Conservation (phyloP, 78 protist species). For the Dictyostelium firmibasis region DNA sequence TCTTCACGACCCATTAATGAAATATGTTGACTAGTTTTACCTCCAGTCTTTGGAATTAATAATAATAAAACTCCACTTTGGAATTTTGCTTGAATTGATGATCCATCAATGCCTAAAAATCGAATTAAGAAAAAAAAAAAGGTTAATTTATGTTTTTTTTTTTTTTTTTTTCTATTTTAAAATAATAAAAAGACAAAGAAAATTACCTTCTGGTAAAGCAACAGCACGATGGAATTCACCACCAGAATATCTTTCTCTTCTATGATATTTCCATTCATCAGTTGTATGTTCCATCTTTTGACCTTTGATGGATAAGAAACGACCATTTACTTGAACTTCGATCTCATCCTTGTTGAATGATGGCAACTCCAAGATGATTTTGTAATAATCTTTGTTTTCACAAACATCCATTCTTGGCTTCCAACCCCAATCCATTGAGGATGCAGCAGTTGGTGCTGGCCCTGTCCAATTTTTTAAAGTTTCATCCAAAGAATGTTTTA, state of each 20-base stretch:
- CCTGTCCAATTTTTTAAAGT: constrained; percentile 42
- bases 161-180: not conserved
- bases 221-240: constrained; percentile 79
- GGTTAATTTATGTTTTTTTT: not conserved
- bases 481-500: constrained; percentile 42
- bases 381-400: constrained; percentile 22
- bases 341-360: constrained; percentile 49
- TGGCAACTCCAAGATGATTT: constrained; percentile 57
- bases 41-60: constrained; percentile 62
- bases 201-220: constrained; percentile 60
- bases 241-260: constrained; percentile 61
- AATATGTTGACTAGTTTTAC: constrained; percentile 63
- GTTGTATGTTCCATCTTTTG: not conserved
- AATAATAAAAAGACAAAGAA: no score
- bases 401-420: constrained; percentile 79
- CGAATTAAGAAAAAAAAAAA: not conserved
- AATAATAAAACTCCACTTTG: constrained; percentile 59
- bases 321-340: constrained; percentile 40
- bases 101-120: constrained; percentile 39
- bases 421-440: constrained; percentile 65
- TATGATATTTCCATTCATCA: constrained; percentile 47
- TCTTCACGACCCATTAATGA: constrained; percentile 49
- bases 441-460: not conserved
- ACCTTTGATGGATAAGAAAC: constrained; percentile 77
- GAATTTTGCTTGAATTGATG: constrained; percentile 78